Conservation (phyloP, 164 flowering plant genomes). For the Vitis amurensis region DNA sequence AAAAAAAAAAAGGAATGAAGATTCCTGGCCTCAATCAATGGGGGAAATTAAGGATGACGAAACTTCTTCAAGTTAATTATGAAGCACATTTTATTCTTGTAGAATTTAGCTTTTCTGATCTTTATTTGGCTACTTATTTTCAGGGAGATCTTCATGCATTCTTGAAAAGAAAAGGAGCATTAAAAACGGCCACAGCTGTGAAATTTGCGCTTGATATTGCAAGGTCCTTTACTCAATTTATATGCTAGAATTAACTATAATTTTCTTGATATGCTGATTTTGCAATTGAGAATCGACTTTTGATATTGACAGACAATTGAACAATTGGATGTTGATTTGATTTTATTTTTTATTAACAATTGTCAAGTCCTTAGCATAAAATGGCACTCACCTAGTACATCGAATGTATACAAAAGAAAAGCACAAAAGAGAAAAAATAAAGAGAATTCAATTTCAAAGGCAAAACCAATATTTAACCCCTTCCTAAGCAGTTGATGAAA, state of each 20-base stretch:
- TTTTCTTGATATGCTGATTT: neutral
- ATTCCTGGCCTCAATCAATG: neutral
- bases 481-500: too few relatives aligned
- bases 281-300: neutral
- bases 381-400: too few relatives aligned
- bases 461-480: too few relatives aligned
- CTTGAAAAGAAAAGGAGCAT: slow-evolving; percentile 61
- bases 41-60: neutral
- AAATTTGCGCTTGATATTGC: slow-evolving; percentile 86
- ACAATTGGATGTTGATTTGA: neutral
- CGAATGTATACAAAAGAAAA: too few relatives aligned
- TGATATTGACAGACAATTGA: neutral
- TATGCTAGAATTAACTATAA: neutral
- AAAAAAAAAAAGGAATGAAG: too few relatives aligned
- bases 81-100: neutral
- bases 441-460: too few relatives aligned
- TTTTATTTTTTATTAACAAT: neutral
- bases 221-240: slow-evolving; percentile 35
- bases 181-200: slow-evolving; percentile 59
- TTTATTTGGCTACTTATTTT: slow-evolving; percentile 7
- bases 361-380: too few relatives aligned
- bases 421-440: too few relatives aligned
- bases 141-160: slow-evolving; percentile 82
- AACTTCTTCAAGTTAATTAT: neutral
- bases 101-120: neutral